Base-by-base conservation (phyloP, 2,329 filamentous ascomycete genomes). In the Botrytis squamosa region DNA sequence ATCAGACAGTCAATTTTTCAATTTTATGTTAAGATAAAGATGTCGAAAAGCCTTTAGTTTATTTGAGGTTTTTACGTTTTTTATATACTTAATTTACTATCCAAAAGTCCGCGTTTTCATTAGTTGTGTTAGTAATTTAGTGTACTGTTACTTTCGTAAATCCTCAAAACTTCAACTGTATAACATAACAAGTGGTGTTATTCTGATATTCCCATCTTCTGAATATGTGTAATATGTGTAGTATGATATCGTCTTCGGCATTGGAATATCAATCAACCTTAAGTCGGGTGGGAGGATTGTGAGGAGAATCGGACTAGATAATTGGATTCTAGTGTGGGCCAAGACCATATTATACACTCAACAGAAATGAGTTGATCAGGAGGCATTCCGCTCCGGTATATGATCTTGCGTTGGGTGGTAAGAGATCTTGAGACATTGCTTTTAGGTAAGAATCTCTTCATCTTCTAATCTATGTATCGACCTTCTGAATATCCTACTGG, bases 341-440 rank as follows among this genome's bases (percentile, higher is more conserved):
- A 3, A 82, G 85, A 42, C 82, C 86, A 1, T 78, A 84, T 2
- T 18, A 46, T 46, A 46, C 85, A 79, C 80, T 87, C 36, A 87
- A 88, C 78, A 84, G 86, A 73, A 81, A 82, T 66, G 86, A 87
- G 75, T 82, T 82, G 1, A 85, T 88, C 1, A 85, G 88, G 80
- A 84, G 86, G 8, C 89, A 91, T 80, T 90, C 88, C 78, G 88
- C 87, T 9, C 89, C 88, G 3, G 87, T 46, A 0, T 90, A 87
- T 78, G 86, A 89, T 75, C 81, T 91, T 66, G 62, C 71, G 22
- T 71, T 72, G 60, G 42, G 78, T 70, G 29, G 46, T 29, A 20
- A 72, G 49, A 6, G 16, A 18, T 44, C 42, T 44, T 6, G 16
- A 44, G 42, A 44, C 7, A 44, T 44, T 44, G 42, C 42, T 44